Evolutionary conservation across 116 monocot species (phyloP).

Genomic region (Trichopus zeylanicus): DNA sequence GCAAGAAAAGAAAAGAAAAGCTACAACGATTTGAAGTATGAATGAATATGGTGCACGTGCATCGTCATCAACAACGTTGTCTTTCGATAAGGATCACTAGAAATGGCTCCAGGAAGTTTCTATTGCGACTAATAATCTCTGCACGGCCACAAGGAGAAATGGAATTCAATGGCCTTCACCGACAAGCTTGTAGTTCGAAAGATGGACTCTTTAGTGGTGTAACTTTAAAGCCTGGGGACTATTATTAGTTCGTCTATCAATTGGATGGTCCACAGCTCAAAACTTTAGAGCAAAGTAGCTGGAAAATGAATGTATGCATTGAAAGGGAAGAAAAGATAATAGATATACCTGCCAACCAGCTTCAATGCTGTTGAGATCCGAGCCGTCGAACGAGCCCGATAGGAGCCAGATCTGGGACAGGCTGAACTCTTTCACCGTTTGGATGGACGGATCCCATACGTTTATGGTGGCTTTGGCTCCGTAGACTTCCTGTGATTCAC

Average conservation of each 20-base stretch:
- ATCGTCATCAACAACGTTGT: no score
- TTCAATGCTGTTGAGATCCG: constrained; percentile 99
- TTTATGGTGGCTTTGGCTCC: constrained; percentile 92
- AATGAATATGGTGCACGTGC: no score
- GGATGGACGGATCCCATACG: constrained; percentile 81
- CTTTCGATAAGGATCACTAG: no score
- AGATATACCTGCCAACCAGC: constrained; percentile 92
- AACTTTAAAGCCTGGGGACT: not conserved
- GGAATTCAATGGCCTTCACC: not conserved
- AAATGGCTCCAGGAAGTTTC: not conserved
- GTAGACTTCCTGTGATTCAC: constrained; percentile 41
- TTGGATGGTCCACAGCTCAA: no score
- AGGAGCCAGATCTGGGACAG: constrained; percentile 97
- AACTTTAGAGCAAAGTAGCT: no score
- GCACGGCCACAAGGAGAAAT: not conserved
- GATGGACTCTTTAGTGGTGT: not conserved
- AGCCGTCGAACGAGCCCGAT: constrained; percentile 93
- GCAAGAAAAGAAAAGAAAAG: not conserved
- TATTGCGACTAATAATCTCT: not conserved
- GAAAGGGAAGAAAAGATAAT: not conserved
- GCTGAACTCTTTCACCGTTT: constrained; percentile 75
- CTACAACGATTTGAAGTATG: no score
- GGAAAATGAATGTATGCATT: no score
- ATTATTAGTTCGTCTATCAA: no score
- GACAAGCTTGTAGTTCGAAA: not conserved